These are phyloP conservation scores for Helichrysum umbraculigerum DNA, from an alignment of 129 eudicot genomes.

Conservation along the genomic window DNA sequence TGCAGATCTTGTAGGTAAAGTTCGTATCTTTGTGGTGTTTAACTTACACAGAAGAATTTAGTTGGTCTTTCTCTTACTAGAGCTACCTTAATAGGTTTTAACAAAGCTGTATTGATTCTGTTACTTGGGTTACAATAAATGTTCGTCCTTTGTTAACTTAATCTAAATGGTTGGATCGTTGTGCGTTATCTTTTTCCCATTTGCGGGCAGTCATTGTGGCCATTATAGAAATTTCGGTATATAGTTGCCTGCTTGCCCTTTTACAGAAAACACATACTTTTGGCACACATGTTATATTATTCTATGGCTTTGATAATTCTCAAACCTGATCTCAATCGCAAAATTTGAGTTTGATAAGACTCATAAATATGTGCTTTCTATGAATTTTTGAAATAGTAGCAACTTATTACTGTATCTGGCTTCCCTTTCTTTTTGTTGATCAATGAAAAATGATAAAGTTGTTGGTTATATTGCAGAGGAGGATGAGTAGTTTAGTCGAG, in stretches of 20 bases:
- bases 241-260: not conserved
- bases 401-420: not conserved
- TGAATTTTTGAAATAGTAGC: not conserved
- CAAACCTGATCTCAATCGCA: not conserved
- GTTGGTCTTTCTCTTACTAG: not conserved
- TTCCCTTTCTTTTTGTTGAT: not conserved
- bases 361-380: not conserved
- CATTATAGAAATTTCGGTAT: not conserved
- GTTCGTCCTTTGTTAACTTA: not conserved
- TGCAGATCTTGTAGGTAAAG: not conserved
- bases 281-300: not conserved
- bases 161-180: too few species aligned
- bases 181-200: not conserved
- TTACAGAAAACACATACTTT: conserved; percentile 10
- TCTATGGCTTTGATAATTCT: not conserved
- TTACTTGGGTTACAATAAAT: not conserved
- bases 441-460: not conserved
- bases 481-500: conserved; percentile 93
- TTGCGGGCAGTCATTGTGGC: not conserved
- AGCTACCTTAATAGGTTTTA: not conserved
- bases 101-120: not conserved
- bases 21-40: not conserved
- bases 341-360: not conserved
- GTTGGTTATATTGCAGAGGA: conserved; percentile 45
- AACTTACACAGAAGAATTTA: not conserved